Evolutionary conservation across 2,329 filamentous ascomycete species (phyloP), one percentile per base, ranked within the genome.

Genomic region (Purpureocillium lavendulum): DNA sequence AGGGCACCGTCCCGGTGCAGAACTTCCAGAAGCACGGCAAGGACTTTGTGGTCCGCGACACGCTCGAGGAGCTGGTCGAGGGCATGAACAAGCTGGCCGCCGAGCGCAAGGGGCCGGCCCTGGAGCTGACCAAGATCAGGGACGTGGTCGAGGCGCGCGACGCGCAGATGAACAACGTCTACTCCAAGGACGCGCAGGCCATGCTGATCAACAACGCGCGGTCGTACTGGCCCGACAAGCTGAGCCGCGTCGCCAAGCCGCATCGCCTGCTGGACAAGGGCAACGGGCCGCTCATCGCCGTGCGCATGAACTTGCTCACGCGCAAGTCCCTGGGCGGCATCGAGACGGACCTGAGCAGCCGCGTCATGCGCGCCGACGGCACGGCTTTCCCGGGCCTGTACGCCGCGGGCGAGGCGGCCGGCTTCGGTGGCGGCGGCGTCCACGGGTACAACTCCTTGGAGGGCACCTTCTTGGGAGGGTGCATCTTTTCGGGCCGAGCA

Each of bases 361-460:
- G 75, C 18, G 75, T 75, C 2, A 71, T 77, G 63, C 61, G 57
- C 36, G 61, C 69, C 18, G 74, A 75, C 6, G 60, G 61, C 9
- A 56, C 50, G 7, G 45, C 54, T 0, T 78, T 80, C 49, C 62
- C 68, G 0, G 75, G 75, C 0, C 49, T 80, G 12, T 80, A 78
- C 40, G 75, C 76, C 1, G 76, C 75, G 0, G 76, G 76, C 6
- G 76, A 80, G 51, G 73, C 62, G 1, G 74, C 75, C 0, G 76
- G 76, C 0, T 80, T 80, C 41, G 76, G 76, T 0, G 76, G 77
- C 2, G 76, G 76, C 2, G 76, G 77, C 13, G 71, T 80, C 1
- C 77, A 80, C 46, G 77, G 76, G 0, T 80, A 80, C 48, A 77
- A 65, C 47, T 72, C 76, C 2, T 67, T 80, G 29, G 76, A 80